phyloP scores from a whole-genome alignment of 768 basidiomycete species.

The Stropharia rugosoannulata region DNA sequence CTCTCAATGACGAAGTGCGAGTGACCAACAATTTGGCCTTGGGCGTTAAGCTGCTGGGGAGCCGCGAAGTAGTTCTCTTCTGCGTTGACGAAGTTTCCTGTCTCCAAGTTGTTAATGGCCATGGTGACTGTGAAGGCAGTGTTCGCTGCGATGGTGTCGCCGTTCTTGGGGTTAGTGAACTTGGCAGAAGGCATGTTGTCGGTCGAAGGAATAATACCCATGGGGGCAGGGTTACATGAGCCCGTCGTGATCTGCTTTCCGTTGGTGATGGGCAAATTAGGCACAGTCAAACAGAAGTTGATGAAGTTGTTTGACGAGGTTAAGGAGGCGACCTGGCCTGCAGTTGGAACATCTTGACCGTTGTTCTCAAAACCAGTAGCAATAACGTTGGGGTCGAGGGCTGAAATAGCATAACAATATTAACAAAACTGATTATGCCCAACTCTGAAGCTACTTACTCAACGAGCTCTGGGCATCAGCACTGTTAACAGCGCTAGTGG shows the following conservation, averaged over 20 bases:
- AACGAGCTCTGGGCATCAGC: slow-evolving; percentile 45
- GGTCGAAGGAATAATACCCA: slow-evolving; percentile 52
- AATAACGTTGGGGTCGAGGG: slow-evolving; percentile 46
- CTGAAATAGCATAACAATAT: slow-evolving; percentile 7
- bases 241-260: slow-evolving; percentile 51
- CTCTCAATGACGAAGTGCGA: slow-evolving; percentile 60
- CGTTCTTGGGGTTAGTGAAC: slow-evolving; percentile 46
- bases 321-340: slow-evolving; percentile 51
- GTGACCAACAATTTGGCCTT: slow-evolving; percentile 55
- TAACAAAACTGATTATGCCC: background rate
- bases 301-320: slow-evolving; percentile 66
- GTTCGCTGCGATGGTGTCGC: slow-evolving; percentile 44
- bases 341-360: slow-evolving; percentile 41
- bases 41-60: slow-evolving; percentile 50
- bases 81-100: slow-evolving; percentile 58
- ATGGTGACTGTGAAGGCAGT: slow-evolving; percentile 51
- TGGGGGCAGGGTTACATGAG: slow-evolving; percentile 62
- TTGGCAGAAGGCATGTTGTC: slow-evolving; percentile 50
- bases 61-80: slow-evolving; percentile 53
- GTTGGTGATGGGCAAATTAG: slow-evolving; percentile 52
- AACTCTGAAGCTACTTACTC: slow-evolving; percentile 19
- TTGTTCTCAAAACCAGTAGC: slow-evolving; percentile 53
- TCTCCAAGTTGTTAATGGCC: slow-evolving; percentile 42
- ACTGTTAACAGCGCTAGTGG: slow-evolving; percentile 21
- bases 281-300: slow-evolving; percentile 53